Percentiles rank a stretch among this genome's conserved stretches.
phyloP scores from a whole-genome alignment of 2,329 filamentous ascomycete species.

The Gyromitra esculenta region DNA sequence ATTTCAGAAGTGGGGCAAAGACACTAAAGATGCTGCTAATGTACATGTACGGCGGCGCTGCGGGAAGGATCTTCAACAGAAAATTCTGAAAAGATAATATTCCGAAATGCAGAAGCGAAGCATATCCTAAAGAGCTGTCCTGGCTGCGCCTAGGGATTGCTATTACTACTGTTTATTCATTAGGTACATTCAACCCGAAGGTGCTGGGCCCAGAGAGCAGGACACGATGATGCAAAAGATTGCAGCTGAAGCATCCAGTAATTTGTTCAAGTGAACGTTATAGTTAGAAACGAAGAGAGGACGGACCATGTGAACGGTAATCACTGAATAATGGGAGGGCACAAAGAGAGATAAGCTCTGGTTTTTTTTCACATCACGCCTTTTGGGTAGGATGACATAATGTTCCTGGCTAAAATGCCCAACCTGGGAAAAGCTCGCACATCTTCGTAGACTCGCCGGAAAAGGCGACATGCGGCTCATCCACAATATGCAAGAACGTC shows the following conservation, averaged over 20 bases:
- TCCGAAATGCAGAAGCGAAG: neutral
- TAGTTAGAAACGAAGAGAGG: neutral
- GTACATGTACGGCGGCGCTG: conserved; percentile 14
- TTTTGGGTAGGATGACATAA: conserved; percentile 3
- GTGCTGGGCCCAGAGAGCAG: neutral
- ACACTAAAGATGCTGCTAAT: conserved; percentile 28
- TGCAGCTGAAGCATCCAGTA: neutral
- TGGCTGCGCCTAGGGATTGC: too few species aligned
- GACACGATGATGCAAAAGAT: neutral
- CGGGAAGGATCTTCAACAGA: conserved; percentile 21
- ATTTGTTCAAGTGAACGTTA: neutral
- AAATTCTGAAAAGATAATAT: conserved; percentile 26
- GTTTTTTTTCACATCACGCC: neutral
- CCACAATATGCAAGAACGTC: conserved; percentile 27
- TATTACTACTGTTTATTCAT: too few species aligned
- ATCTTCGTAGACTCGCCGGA: conserved; percentile 1
- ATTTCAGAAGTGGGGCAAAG: conserved; percentile 18
- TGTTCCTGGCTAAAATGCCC: conserved; percentile 2
- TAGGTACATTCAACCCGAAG: neutral
- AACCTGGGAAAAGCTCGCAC: neutral
- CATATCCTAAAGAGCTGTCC: neutral
- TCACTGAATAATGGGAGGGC: neutral
- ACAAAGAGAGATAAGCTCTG: neutral
- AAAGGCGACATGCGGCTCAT: conserved; percentile 13
- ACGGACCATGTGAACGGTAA: too few species aligned